Evolutionary conservation across 352 stramenopile species (phyloP).

Genomic region (Phytophthora pseudosyringae): DNA sequence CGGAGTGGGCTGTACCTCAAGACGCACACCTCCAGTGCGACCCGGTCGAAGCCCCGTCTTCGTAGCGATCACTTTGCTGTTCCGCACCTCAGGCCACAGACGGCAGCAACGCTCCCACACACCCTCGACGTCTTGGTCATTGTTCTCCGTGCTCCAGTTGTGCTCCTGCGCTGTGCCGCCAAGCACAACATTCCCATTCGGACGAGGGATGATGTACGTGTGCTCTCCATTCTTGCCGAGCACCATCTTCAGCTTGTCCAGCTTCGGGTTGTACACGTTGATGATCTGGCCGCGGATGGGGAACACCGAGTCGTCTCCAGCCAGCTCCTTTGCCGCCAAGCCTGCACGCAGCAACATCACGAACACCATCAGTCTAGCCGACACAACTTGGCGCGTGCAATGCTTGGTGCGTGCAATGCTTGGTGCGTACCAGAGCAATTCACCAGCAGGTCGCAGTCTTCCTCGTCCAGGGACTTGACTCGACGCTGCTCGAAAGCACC

Average conservation of each 20-base stretch:
- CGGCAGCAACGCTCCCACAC: slow-evolving; percentile 61
- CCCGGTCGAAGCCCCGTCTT: slow-evolving; percentile 59
- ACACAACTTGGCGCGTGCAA: not conserved
- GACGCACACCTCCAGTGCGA: slow-evolving; percentile 47
- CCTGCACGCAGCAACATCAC: slow-evolving; percentile 6
- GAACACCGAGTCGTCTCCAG: slow-evolving; percentile 46
- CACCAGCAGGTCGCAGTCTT: slow-evolving; percentile 60
- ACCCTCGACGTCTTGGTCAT: slow-evolving; percentile 47
- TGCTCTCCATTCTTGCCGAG: slow-evolving; percentile 42
- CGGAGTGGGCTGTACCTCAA: slow-evolving; percentile 47
- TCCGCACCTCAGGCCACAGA: slow-evolving; percentile 49
- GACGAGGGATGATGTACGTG: slow-evolving; percentile 75
- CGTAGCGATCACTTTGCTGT: slow-evolving; percentile 49
- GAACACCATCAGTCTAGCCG: not conserved
- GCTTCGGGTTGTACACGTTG: slow-evolving; percentile 59
- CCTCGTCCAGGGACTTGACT: slow-evolving; percentile 40
- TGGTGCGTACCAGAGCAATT: slow-evolving; percentile 57
- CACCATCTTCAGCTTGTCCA: slow-evolving; percentile 53
- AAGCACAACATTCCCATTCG: slow-evolving; percentile 62
- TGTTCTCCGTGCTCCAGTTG: slow-evolving; percentile 55
- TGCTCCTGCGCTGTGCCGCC: slow-evolving; percentile 67
- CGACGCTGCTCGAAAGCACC: slow-evolving; percentile 58
- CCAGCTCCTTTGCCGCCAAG: slow-evolving; percentile 54
- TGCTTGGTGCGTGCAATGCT: not conserved
- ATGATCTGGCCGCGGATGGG: slow-evolving; percentile 72